Percentiles rank a stretch among this genome's conserved stretches.
Evolutionary conservation across 2,329 filamentous ascomycete species (phyloP).

Genomic region (Lachnellula hyalina): DNA sequence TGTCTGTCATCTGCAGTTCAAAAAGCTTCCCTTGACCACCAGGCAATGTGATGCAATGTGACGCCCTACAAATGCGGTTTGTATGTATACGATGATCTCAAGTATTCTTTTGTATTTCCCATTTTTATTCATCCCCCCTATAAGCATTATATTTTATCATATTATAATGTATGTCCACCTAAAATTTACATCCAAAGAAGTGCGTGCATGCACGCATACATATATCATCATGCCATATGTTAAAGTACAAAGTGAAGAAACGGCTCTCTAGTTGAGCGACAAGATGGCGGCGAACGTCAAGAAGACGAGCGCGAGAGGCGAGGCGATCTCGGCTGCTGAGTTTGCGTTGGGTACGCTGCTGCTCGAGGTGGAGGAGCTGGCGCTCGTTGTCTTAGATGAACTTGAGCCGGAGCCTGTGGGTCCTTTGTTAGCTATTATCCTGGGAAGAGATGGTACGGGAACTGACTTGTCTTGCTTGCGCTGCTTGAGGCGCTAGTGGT

Average conservation of each 20-base stretch:
- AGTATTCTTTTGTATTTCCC: no score
- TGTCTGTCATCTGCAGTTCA: no score
- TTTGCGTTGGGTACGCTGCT: constrained; percentile 9
- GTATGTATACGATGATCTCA: no score
- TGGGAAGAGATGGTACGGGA: neutral
- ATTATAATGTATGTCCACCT: no score
- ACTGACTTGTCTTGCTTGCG: neutral
- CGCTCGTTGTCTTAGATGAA: constrained; percentile 1
- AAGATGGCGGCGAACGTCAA: constrained; percentile 27
- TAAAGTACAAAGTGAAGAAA: neutral
- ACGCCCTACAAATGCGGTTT: no score
- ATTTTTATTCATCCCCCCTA: no score
- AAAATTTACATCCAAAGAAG: no score
- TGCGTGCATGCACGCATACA: no score
- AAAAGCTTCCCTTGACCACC: no score
- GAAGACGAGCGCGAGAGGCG: constrained; percentile 28
- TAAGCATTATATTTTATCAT: no score
- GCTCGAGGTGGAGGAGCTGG: neutral
- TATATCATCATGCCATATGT: neutral
- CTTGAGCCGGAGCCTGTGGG: constrained; percentile 1
- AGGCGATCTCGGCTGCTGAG: constrained; percentile 21
- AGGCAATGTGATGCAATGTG: no score
- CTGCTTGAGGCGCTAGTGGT: neutral
- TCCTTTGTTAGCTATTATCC: constrained; percentile 1
- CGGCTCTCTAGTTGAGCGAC: constrained; percentile 24